A percentile compares a stretch with the other conserved stretches of the same genome.
Evolutionary conservation across 1,284 basidiomycete species (phyloP).

Genomic region (Leccinum ponderosum): DNA sequence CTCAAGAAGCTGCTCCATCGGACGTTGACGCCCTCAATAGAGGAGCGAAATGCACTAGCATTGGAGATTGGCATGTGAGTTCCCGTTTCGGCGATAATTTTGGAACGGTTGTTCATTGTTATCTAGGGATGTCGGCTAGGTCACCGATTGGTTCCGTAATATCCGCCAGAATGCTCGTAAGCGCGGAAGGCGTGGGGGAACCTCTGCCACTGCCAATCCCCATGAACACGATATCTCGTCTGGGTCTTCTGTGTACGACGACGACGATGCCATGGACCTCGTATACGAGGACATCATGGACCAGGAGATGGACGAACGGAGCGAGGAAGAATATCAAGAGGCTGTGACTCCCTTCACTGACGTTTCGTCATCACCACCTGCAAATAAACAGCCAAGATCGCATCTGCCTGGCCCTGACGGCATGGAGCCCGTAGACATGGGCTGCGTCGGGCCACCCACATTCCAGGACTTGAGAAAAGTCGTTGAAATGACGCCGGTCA

Average conservation of each 20-base stretch:
- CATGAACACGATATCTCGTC: slow-evolving; percentile 53
- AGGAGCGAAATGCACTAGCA: slow-evolving; percentile 70
- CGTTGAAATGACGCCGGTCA: slow-evolving; percentile 20
- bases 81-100: neutral
- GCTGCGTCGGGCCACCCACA: slow-evolving; percentile 28
- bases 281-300: slow-evolving; percentile 36
- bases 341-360: slow-evolving; percentile 69
- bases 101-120: slow-evolving; percentile 13
- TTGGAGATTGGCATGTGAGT: slow-evolving; percentile 72
- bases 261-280: slow-evolving; percentile 44
- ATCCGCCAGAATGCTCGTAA: slow-evolving; percentile 72
- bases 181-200: slow-evolving; percentile 49
- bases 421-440: slow-evolving; percentile 28
- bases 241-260: slow-evolving; percentile 46
- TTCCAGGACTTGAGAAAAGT: slow-evolving; percentile 32
- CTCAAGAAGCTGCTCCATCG: slow-evolving; percentile 66
- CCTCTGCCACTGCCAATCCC: slow-evolving; percentile 40
- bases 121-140: slow-evolving; percentile 72
- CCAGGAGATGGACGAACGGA: slow-evolving; percentile 50
- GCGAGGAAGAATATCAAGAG: slow-evolving; percentile 69
- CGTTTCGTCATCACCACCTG: slow-evolving; percentile 50
- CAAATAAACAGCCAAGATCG: slow-evolving; percentile 29
- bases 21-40: slow-evolving; percentile 75
- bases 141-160: slow-evolving; percentile 87
- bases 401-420: slow-evolving; percentile 26